Evolutionary conservation across 805 yeast species (phyloP).

Genomic region (Torulaspora franciscae): DNA sequence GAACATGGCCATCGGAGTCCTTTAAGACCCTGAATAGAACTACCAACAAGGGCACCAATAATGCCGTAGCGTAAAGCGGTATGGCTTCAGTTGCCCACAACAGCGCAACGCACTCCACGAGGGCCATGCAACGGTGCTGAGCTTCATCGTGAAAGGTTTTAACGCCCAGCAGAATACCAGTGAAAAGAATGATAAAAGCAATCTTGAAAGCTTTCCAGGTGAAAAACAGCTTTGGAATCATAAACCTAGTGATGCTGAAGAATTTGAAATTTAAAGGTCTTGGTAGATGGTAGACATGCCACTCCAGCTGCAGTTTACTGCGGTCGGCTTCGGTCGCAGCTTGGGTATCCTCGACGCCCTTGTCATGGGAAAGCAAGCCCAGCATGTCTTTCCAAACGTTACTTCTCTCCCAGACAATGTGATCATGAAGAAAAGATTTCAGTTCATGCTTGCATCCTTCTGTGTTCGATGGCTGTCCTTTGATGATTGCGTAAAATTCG

Average conservation of each 20-base stretch:
- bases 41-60: slow-evolving; percentile 73
- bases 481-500: slow-evolving; percentile 50
- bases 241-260: slow-evolving; percentile 31
- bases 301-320: slow-evolving; percentile 33
- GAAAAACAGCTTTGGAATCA: slow-evolving; percentile 46
- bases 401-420: slow-evolving; percentile 93
- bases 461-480: slow-evolving; percentile 33
- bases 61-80: slow-evolving; percentile 87
- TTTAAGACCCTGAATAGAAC: slow-evolving; percentile 65
- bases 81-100: slow-evolving; percentile 95
- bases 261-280: slow-evolving; percentile 25
- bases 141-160: slow-evolving; percentile 58
- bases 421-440: slow-evolving; percentile 69
- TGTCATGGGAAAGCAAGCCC: slow-evolving; percentile 61
- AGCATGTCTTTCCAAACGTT: slow-evolving; percentile 96
- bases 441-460: slow-evolving; percentile 50
- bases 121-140: slow-evolving; percentile 61
- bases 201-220: slow-evolving; percentile 48
- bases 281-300: slow-evolving; percentile 34
- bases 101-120: slow-evolving; percentile 58
- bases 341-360: slow-evolving; percentile 28
- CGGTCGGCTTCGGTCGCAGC: slow-evolving; percentile 1
- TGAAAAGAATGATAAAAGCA: slow-evolving; percentile 45
- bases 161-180: slow-evolving; percentile 51
- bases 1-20: slow-evolving; percentile 45